Conservation (phyloP, 2,329 filamentous ascomycete species). For the Parastagonospora nodorum region DNA sequence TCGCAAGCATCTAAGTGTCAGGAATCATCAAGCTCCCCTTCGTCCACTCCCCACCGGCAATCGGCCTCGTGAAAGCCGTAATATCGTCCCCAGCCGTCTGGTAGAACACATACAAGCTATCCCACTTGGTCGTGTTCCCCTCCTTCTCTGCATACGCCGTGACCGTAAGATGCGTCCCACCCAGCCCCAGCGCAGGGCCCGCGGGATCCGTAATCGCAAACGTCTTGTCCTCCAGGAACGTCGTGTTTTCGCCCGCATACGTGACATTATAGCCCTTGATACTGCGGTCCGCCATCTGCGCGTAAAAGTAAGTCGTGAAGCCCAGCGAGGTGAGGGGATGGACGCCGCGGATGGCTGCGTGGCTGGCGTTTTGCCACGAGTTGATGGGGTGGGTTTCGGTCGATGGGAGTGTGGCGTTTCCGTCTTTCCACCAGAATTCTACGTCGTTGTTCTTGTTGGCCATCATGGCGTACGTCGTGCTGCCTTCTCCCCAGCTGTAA, state of each 20-base stretch:
- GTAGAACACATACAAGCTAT: constrained; percentile 42
- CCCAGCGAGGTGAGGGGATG: constrained; percentile 48
- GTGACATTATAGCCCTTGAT: constrained; percentile 49
- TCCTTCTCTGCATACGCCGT: constrained; percentile 38
- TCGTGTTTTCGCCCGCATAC: constrained; percentile 48
- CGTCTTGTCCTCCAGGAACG: constrained; percentile 28
- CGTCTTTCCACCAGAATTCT: constrained; percentile 54
- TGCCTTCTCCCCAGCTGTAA: constrained; percentile 49
- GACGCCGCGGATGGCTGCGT: constrained; percentile 40
- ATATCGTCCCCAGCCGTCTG: constrained; percentile 38
- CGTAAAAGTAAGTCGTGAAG: constrained; percentile 51
- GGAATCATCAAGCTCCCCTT: constrained; percentile 32
- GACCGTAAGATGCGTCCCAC: constrained; percentile 49
- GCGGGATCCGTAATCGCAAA: constrained; percentile 41
- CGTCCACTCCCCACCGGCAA: constrained; percentile 36
- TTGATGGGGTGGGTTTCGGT: constrained; percentile 48
- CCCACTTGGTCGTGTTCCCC: constrained; percentile 23
- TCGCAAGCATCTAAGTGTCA: constrained; percentile 12
- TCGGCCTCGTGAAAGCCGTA: constrained; percentile 31
- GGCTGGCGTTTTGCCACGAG: constrained; percentile 40
- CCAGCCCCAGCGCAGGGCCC: constrained; percentile 37
- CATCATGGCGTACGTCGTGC: constrained; percentile 51
- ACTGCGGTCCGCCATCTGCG: constrained; percentile 43
- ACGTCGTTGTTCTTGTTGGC: constrained; percentile 46
- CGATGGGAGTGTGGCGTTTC: constrained; percentile 38